A percentile compares a stretch with the other conserved stretches of the same genome.
These are phyloP conservation scores for Aspergillus egyptiacus DNA, from an alignment of 495 filamentous ascomycete species.

Conservation along the genomic window DNA sequence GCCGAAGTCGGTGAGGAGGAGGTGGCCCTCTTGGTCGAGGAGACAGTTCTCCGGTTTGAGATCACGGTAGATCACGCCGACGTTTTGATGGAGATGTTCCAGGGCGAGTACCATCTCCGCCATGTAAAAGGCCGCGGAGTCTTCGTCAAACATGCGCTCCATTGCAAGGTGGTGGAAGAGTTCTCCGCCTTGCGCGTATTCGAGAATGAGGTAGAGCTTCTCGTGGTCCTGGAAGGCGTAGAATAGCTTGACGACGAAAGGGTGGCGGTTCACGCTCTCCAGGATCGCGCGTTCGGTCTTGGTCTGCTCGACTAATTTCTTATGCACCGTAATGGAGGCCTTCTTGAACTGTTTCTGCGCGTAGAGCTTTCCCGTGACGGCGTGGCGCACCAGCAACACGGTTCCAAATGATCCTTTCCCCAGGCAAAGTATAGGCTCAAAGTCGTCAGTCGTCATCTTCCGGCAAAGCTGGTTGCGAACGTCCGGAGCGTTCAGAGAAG, in stretches of 20 bases:
- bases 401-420: conserved; percentile 95
- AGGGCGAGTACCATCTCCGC: conserved; percentile 93
- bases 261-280: conserved; percentile 90
- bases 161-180: conserved; percentile 84
- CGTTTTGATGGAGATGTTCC: conserved; percentile 81
- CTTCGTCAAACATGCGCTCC: conserved; percentile 87
- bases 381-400: conserved; percentile 85
- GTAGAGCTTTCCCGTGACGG: conserved; percentile 77
- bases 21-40: conserved; percentile 82
- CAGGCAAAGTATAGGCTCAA: conserved; percentile 86
- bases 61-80: conserved; percentile 94
- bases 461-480: conserved; percentile 46
- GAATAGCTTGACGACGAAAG: conserved; percentile 94
- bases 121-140: conserved; percentile 92
- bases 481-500: conserved; percentile 19
- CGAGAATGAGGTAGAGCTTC: conserved; percentile 94
- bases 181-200: conserved; percentile 97
- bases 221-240: conserved; percentile 98
- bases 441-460: conserved; percentile 90
- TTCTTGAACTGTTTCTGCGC: conserved; percentile 99
- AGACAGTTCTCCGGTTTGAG: conserved; percentile 98
- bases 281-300: conserved; percentile 92
- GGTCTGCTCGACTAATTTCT: conserved; percentile 90
- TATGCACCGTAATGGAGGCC: conserved; percentile 84
- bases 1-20: conserved; percentile 94